Evolutionary conservation across 1,284 basidiomycete species (phyloP).

Genomic region (Cutaneotrichosporon cutaneum): DNA sequence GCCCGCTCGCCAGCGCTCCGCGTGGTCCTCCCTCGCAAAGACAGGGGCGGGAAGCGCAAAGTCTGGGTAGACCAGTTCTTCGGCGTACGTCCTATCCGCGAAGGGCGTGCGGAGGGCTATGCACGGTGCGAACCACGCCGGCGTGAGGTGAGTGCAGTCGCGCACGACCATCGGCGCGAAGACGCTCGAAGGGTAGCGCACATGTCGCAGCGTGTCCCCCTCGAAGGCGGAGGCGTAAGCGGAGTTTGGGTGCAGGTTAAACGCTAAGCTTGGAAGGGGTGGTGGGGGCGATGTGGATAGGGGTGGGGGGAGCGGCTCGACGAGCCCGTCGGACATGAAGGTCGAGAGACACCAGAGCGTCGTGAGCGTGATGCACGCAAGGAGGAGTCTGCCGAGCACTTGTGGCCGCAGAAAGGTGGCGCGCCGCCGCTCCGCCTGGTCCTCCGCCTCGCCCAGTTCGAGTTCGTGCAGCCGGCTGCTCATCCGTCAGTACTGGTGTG

Average conservation of each 20-base stretch:
- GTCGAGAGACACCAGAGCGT: neutral
- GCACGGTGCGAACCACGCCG: constrained; percentile 4
- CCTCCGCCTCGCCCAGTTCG: neutral
- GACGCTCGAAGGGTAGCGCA: neutral
- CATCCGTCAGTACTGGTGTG: neutral
- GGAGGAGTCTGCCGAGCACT: neutral
- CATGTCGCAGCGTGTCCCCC: neutral
- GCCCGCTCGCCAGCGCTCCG: neutral
- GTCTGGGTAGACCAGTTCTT: constrained; percentile 10
- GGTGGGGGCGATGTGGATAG: neutral
- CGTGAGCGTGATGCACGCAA: neutral
- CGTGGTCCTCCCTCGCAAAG: constrained; percentile 1
- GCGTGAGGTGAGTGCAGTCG: constrained; percentile 5
- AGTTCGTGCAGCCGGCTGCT: neutral
- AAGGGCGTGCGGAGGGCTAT: neutral
- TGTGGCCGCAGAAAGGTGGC: neutral
- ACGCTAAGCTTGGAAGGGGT: neutral
- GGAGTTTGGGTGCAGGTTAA: neutral
- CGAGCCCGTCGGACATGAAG: neutral
- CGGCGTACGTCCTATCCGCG: neutral
- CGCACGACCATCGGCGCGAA: constrained; percentile 54
- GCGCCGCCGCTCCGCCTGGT: neutral
- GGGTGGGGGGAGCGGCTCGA: neutral
- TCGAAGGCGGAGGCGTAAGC: neutral
- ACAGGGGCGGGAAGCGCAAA: constrained; percentile 1